Conservation (phyloP, 139 green algal genomes). For the Diplosphaera chodatii region DNA sequence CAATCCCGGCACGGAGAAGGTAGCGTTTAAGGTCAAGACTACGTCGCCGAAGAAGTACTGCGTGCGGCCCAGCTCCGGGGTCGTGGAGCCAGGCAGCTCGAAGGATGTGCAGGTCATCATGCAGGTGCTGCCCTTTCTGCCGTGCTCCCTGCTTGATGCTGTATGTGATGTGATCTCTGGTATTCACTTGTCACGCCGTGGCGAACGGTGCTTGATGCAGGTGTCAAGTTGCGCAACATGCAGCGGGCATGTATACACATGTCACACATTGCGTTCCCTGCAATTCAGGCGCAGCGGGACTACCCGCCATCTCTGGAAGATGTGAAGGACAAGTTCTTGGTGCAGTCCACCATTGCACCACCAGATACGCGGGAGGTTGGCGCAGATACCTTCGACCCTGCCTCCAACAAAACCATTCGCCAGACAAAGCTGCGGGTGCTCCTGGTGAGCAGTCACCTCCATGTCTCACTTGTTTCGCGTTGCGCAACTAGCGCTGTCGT, state of each 20-base stretch:
- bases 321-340: conserved; percentile 79
- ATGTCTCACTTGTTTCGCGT: too few species aligned
- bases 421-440: conserved; percentile 63
- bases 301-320: conserved; percentile 37
- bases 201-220: too few species aligned
- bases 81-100: conserved; percentile 40
- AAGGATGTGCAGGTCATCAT: conserved; percentile 59
- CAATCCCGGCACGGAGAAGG: conserved; percentile 42
- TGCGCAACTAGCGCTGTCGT: too few species aligned
- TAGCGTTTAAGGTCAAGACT: conserved; percentile 84
- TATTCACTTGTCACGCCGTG: too few species aligned
- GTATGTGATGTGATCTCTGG: too few species aligned
- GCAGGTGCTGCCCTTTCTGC: conserved; percentile 15
- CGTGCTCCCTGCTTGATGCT: too few species aligned
- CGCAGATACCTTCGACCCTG: conserved; percentile 44
- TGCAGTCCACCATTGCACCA: conserved; percentile 48
- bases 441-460: conserved; percentile 20
- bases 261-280: not conserved
- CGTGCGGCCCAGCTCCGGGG: conserved; percentile 63
- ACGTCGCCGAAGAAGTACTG: conserved; percentile 83
- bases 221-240: too few species aligned
- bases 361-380: conserved; percentile 24
- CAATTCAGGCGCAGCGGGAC: conserved; percentile 42
- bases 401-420: conserved; percentile 14
- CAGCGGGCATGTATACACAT: not conserved